These are phyloP conservation scores for Dichomitus squalens DNA, from an alignment of 1,284 basidiomycete species.

Conservation along the genomic window DNA sequence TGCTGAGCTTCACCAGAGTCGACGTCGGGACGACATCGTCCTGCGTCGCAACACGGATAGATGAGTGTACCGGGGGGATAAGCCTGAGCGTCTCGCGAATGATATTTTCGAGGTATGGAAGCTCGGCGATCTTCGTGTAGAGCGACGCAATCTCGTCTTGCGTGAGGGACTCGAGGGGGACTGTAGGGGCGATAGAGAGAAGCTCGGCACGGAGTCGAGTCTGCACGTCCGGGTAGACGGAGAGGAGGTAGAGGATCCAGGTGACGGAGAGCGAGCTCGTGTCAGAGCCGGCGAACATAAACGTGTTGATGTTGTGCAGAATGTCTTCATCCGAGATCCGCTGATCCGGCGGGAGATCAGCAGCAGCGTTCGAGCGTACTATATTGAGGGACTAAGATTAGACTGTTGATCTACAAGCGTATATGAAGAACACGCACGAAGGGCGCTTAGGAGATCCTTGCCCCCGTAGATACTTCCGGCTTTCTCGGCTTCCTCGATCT, in stretches of 20 bases:
- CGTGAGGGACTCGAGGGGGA: constrained; percentile 44
- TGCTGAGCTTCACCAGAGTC: constrained; percentile 54
- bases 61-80: constrained; percentile 80
- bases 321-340: constrained; percentile 83
- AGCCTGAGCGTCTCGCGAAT: constrained; percentile 73
- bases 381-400: not conserved
- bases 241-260: constrained; percentile 76
- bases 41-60: constrained; percentile 70
- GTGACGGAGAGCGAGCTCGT: constrained; percentile 79
- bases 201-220: constrained; percentile 65
- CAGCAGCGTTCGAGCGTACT: constrained; percentile 77
- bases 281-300: constrained; percentile 87
- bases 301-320: constrained; percentile 80
- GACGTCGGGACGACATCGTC: constrained; percentile 77
- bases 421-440: constrained; percentile 48
- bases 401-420: constrained; percentile 2
- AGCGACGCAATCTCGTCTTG: constrained; percentile 63
- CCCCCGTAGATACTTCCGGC: constrained; percentile 50
- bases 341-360: constrained; percentile 62
- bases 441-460: constrained; percentile 67
- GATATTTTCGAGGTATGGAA: constrained; percentile 81
- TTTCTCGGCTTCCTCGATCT: constrained; percentile 57
- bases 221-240: constrained; percentile 65
- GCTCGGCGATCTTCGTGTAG: constrained; percentile 55
- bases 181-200: constrained; percentile 41